A percentile compares a stretch with the other conserved stretches of the same genome.
Conservation (phyloP, 164 flowering plant genomes). For the Chloranthus sessilifolius region DNA sequence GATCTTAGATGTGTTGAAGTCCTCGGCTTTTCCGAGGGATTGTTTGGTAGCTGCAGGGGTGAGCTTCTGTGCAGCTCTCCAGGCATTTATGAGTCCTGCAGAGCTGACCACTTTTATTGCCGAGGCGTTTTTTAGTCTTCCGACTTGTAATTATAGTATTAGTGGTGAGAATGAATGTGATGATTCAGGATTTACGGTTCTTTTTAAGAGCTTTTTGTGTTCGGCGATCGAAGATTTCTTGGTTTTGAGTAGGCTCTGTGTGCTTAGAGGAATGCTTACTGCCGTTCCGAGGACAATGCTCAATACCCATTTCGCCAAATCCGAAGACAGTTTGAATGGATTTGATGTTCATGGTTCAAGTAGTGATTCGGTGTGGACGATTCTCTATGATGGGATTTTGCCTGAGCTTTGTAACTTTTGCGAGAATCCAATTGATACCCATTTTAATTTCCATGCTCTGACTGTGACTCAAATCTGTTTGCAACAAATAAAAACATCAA, state of each 20-base stretch:
- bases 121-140: slow-evolving; percentile 39
- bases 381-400: slow-evolving; percentile 83
- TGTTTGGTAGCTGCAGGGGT: slow-evolving; percentile 95
- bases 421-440: slow-evolving; percentile 86
- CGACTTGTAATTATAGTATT: slow-evolving; percentile 17
- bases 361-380: slow-evolving; percentile 41
- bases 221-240: slow-evolving; percentile 46
- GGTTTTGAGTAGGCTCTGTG: slow-evolving; percentile 67
- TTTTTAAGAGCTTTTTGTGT: slow-evolving; percentile 45
- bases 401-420: slow-evolving; percentile 81
- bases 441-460: slow-evolving; percentile 90
- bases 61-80: slow-evolving; percentile 82
- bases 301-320: slow-evolving; percentile 32
- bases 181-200: slow-evolving; percentile 32
- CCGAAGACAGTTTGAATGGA: slow-evolving; percentile 16
- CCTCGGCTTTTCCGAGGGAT: slow-evolving; percentile 79
- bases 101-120: slow-evolving; percentile 60
- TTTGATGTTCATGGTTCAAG: slow-evolving; percentile 12
- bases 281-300: slow-evolving; percentile 74
- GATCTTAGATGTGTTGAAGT: slow-evolving; percentile 54
- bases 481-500: slow-evolving; percentile 89
- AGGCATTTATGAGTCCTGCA: slow-evolving; percentile 52
- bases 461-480: slow-evolving; percentile 94
- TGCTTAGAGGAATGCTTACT: slow-evolving; percentile 93
- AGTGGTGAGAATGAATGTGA: slow-evolving; percentile 13